Percentiles rank a stretch among this genome's conserved stretches.
Evolutionary conservation across 257 asterid species (phyloP).

Genomic region (Rauvolfia tetraphylla): DNA sequence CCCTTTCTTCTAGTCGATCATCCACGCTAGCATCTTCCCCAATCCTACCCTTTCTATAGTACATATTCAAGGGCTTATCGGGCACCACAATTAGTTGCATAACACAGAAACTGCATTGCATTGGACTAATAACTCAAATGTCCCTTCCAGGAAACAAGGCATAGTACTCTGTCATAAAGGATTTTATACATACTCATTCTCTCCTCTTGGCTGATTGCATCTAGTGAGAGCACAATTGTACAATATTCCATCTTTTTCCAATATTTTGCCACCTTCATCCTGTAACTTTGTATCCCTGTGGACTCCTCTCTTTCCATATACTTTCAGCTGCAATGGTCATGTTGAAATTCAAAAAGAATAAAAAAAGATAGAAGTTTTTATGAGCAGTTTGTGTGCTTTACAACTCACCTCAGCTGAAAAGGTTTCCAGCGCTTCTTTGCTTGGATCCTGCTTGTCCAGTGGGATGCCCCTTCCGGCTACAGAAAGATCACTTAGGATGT

Average conservation of each 20-base stretch:
- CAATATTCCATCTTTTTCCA: slow-evolving; percentile 64
- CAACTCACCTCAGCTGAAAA: slow-evolving; percentile 52
- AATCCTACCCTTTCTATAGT: slow-evolving; percentile 58
- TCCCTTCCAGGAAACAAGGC: not conserved
- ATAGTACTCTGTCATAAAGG: not conserved
- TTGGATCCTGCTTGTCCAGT: slow-evolving; percentile 46
- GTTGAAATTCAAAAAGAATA: not conserved
- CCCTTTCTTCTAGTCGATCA: slow-evolving; percentile 59
- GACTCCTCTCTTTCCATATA: slow-evolving; percentile 82
- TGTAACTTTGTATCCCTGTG: slow-evolving; percentile 76
- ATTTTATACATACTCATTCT: slow-evolving; percentile 51
- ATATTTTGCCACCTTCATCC: slow-evolving; percentile 60
- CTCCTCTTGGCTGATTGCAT: slow-evolving; percentile 40
- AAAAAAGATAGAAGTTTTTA: too few species aligned
- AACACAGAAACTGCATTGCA: slow-evolving; percentile 45
- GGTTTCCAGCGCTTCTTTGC: slow-evolving; percentile 65
- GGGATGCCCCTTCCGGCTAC: slow-evolving; percentile 67
- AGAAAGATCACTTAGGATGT: slow-evolving; percentile 49
- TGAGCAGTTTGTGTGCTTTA: not conserved
- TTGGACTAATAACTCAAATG: not conserved
- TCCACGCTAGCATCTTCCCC: slow-evolving; percentile 46
- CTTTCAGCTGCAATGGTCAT: slow-evolving; percentile 50
- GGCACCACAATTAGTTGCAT: slow-evolving; percentile 61
- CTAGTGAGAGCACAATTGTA: slow-evolving; percentile 68
- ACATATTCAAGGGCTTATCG: slow-evolving; percentile 54